A percentile compares a stretch with the other conserved stretches of the same genome.
phyloP scores from a whole-genome alignment of 2,329 filamentous ascomycete species.

The Atkinsonella texensis region DNA sequence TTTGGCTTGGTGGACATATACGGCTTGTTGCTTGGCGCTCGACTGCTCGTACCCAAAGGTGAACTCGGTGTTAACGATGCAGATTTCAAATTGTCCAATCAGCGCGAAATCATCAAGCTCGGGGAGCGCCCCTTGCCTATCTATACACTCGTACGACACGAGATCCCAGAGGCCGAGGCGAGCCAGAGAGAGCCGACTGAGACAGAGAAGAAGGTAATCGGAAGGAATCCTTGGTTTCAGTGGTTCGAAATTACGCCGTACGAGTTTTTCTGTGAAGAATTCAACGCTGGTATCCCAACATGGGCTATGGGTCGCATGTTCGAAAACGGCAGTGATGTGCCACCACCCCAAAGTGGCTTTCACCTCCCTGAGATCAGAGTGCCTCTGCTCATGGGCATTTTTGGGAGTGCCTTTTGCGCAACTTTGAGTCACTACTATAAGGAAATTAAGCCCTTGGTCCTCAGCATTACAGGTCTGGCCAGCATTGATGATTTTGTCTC shows the following conservation, averaged over 20 bases:
- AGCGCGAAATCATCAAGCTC: slow-evolving; percentile 60
- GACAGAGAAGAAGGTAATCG: slow-evolving; percentile 34
- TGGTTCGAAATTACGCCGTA: slow-evolving; percentile 96
- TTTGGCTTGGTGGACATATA: slow-evolving; percentile 93
- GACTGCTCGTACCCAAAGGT: slow-evolving; percentile 71
- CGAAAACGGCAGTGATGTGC: slow-evolving; percentile 44
- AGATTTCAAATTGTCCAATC: slow-evolving; percentile 87
- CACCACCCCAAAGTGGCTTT: slow-evolving; percentile 48
- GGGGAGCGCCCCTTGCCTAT: slow-evolving; percentile 84
- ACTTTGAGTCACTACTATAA: slow-evolving; percentile 94
- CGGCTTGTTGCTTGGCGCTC: slow-evolving; percentile 70
- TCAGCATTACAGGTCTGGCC: slow-evolving; percentile 60
- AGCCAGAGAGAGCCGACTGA: slow-evolving; percentile 14
- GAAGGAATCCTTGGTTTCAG: slow-evolving; percentile 79
- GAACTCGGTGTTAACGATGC: slow-evolving; percentile 59
- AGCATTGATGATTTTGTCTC: slow-evolving; percentile 73
- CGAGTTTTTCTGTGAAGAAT: slow-evolving; percentile 90
- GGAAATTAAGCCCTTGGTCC: slow-evolving; percentile 75
- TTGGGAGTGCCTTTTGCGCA: slow-evolving; percentile 92
- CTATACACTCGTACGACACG: slow-evolving; percentile 89
- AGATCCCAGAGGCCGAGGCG: slow-evolving; percentile 57
- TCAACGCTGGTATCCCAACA: slow-evolving; percentile 81
- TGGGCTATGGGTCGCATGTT: slow-evolving; percentile 87
- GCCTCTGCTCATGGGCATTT: slow-evolving; percentile 82
- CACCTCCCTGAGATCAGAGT: slow-evolving; percentile 75